phyloP scores from a whole-genome alignment of 352 stramenopile genomes.

The Phytophthora ramorum region DNA sequence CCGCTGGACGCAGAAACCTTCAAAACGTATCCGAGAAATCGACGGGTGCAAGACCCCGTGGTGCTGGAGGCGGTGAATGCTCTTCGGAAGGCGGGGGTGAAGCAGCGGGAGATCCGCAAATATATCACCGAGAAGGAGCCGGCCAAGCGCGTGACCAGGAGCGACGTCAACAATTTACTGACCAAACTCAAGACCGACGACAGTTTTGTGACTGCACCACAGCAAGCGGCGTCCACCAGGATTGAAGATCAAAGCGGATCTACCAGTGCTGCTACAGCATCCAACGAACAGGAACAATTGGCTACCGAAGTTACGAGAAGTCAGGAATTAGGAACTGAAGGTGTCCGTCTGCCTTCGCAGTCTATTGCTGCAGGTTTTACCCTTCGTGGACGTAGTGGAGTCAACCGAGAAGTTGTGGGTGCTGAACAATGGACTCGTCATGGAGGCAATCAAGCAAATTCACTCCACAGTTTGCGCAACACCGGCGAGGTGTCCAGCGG shows the following conservation, averaged over 20 bases:
- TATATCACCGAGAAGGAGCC: not conserved
- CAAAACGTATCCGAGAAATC: not conserved
- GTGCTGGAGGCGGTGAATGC: not conserved
- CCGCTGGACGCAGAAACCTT: conserved; percentile 16
- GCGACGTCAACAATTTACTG: not conserved
- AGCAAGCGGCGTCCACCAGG: not conserved
- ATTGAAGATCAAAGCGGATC: not conserved
- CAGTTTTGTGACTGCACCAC: not conserved
- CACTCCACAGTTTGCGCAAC: not conserved
- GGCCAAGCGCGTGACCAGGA: not conserved
- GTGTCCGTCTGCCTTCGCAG: not conserved
- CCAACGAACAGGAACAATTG: not conserved
- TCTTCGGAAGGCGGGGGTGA: not conserved
- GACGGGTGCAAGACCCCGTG: not conserved
- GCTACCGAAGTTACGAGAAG: not conserved
- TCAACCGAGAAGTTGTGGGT: not conserved
- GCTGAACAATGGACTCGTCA: not conserved
- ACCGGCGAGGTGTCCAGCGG: not conserved
- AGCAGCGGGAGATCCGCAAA: not conserved
- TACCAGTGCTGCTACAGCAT: not conserved
- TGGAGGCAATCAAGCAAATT: not conserved
- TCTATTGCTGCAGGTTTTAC: not conserved
- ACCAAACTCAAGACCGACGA: not conserved
- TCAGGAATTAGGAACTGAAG: not conserved
- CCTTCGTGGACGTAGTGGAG: not conserved